phyloP scores from a whole-genome alignment of 2,329 filamentous ascomycete species.

The Colletotrichum camelliae region DNA sequence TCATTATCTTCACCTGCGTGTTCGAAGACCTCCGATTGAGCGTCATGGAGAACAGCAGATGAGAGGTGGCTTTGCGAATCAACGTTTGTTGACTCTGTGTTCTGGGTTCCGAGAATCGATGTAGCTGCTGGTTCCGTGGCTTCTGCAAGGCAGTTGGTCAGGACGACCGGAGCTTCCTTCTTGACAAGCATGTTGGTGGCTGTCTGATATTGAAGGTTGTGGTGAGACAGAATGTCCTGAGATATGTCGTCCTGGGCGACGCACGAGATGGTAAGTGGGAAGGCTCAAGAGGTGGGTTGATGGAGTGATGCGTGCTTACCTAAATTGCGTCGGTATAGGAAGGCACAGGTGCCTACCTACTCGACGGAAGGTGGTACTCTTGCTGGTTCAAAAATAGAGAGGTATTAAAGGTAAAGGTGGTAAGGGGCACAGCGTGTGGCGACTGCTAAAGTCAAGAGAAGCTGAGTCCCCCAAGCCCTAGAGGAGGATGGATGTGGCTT shows the following conservation, averaged over 20 bases:
- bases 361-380: background rate
- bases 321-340: background rate
- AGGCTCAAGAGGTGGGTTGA: background rate
- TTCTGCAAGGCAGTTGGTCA: background rate
- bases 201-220: background rate
- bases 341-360: background rate
- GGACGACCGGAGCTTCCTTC: background rate
- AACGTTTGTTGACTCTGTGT: background rate
- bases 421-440: background rate
- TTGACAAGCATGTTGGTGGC: background rate
- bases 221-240: background rate
- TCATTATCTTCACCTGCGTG: background rate
- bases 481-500: background rate
- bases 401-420: background rate
- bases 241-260: background rate
- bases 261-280: background rate
- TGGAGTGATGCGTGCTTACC: background rate
- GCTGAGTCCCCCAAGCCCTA: background rate
- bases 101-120: background rate
- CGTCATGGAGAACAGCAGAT: background rate
- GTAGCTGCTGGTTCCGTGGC: background rate
- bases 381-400: background rate
- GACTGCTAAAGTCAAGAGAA: background rate
- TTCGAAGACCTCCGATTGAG: background rate
- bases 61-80: background rate